Conservation (phyloP, 208 protist genomes). For the Crithidia brevicula region DNA sequence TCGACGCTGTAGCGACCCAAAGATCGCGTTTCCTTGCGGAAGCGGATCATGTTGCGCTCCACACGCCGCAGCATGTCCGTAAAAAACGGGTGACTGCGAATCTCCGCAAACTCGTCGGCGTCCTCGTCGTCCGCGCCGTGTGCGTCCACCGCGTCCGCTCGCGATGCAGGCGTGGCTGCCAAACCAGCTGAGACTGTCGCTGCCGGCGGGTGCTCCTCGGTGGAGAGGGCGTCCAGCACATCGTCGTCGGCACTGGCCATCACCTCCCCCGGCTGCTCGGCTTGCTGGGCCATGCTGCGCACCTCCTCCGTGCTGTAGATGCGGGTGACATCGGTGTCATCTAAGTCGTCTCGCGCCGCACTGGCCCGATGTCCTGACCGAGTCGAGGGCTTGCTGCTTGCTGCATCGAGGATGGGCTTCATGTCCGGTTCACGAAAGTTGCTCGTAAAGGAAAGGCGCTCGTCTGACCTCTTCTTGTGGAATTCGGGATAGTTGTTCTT, state of each 20-base stretch:
- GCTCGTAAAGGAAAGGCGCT: constrained; percentile 64
- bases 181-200: neutral
- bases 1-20: constrained; percentile 69
- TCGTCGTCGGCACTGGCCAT: constrained; percentile 8
- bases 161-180: neutral
- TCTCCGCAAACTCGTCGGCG: constrained; percentile 44
- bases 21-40: constrained; percentile 70
- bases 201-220: neutral
- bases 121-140: constrained; percentile 27
- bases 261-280: neutral
- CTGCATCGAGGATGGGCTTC: constrained; percentile 27
- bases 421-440: constrained; percentile 48
- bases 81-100: constrained; percentile 83
- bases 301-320: constrained; percentile 81
- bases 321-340: constrained; percentile 63
- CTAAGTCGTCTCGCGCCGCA: constrained; percentile 16
- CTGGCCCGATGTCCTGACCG: neutral
- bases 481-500: constrained; percentile 68
- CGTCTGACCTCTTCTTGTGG: constrained; percentile 43
- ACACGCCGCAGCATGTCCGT: constrained; percentile 69
- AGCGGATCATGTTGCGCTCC: constrained; percentile 78
- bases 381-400: neutral
- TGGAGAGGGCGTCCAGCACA: constrained; percentile 12
- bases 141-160: neutral
- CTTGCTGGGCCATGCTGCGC: constrained; percentile 20